Conservation (phyloP, 2,329 filamentous ascomycete species). For the Lizonia empirigonia region DNA sequence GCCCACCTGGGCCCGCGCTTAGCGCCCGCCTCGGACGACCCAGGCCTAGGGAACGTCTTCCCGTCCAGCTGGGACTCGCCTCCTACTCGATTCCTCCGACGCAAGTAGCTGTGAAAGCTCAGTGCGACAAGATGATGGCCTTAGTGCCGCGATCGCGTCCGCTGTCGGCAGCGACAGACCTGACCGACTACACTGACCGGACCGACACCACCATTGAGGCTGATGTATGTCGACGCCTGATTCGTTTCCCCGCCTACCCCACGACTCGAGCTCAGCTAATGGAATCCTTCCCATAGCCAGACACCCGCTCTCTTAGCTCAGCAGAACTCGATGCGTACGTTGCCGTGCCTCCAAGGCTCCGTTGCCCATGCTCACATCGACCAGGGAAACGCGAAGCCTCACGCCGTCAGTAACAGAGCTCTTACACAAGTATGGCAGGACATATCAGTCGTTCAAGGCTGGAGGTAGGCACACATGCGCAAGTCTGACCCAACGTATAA, state of each 20-base stretch:
- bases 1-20: slow-evolving; percentile 3
- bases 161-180: slow-evolving; percentile 12
- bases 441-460: slow-evolving; percentile 48
- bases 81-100: slow-evolving; percentile 11
- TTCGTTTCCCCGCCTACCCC: slow-evolving; percentile 13
- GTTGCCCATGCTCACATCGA: slow-evolving; percentile 20
- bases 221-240: slow-evolving; percentile 11
- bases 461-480: slow-evolving; percentile 41
- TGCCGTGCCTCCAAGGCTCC: not conserved
- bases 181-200: not conserved
- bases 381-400: slow-evolving; percentile 47
- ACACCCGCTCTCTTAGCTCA: slow-evolving; percentile 36
- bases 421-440: slow-evolving; percentile 49
- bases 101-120: slow-evolving; percentile 4
- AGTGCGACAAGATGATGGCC: slow-evolving; percentile 5
- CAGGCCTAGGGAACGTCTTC: slow-evolving; percentile 17
- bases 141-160: slow-evolving; percentile 4
- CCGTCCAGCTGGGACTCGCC: slow-evolving; percentile 14
- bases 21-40: slow-evolving; percentile 14
- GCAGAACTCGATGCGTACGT: slow-evolving; percentile 43
- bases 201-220: slow-evolving; percentile 4
- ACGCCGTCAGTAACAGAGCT: slow-evolving; percentile 49
- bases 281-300: slow-evolving; percentile 31
- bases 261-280: slow-evolving; percentile 25
- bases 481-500: not conserved